Conservation (phyloP, 2,329 filamentous ascomycete species). For the Chaetomium olivaceum region DNA sequence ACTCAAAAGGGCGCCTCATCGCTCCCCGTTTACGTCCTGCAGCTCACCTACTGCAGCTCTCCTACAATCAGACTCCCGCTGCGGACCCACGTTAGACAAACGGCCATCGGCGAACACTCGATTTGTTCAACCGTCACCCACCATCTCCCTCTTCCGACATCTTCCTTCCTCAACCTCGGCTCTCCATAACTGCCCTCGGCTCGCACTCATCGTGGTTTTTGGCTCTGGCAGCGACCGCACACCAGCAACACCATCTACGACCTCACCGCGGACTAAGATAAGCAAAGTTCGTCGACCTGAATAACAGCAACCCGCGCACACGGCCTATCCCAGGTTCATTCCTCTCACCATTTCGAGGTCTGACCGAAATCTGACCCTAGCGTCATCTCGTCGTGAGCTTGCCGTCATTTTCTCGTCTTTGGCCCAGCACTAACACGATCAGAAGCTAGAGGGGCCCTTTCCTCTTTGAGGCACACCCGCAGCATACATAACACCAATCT, state of each 20-base stretch:
- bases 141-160: conserved; percentile 6
- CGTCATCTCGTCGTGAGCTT: conserved; percentile 18
- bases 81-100: conserved; percentile 33
- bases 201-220: conserved; percentile 16
- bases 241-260: not conserved
- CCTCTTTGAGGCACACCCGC: conserved; percentile 22
- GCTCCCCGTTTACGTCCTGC: conserved; percentile 28
- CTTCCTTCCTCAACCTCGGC: conserved; percentile 15
- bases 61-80: conserved; percentile 30
- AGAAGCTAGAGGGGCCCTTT: conserved; percentile 23
- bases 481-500: conserved; percentile 15
- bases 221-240: conserved; percentile 21
- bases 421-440: conserved; percentile 26
- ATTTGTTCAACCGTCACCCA: conserved; percentile 19
- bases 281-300: not conserved
- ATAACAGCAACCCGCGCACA: not conserved
- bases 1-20: conserved; percentile 28
- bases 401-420: conserved; percentile 4
- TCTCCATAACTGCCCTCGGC: conserved; percentile 21
- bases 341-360: not conserved
- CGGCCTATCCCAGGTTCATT: not conserved
- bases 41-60: conserved; percentile 20
- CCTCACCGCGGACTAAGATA: not conserved
- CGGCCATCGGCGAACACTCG: conserved; percentile 21
- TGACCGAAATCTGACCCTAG: not conserved